A percentile compares a stretch with the other conserved stretches of the same genome.
These are phyloP conservation scores for Metschnikowia noctiluminum DNA, from an alignment of 805 yeast genomes.

Conservation along the genomic window DNA sequence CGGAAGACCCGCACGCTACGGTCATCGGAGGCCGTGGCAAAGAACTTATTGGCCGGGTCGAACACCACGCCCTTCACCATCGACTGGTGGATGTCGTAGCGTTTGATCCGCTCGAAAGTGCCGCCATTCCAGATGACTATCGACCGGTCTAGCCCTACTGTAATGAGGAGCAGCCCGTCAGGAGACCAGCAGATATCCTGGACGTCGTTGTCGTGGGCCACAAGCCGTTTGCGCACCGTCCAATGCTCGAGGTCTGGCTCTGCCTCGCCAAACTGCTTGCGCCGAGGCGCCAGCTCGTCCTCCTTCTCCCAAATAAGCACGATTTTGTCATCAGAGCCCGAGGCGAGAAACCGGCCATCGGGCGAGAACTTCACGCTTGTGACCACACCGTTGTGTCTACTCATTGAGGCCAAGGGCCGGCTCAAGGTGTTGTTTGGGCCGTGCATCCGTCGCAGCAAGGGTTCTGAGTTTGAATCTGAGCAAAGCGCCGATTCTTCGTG, in stretches of 20 bases:
- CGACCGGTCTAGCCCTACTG: conserved; percentile 92
- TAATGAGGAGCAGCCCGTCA: conserved; percentile 82
- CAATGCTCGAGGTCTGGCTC: conserved; percentile 82
- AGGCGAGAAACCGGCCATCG: conserved; percentile 83
- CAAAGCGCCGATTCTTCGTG: conserved; percentile 25
- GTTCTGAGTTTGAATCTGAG: neutral
- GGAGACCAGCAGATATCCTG: conserved; percentile 99
- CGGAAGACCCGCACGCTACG: conserved; percentile 85
- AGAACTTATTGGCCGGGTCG: conserved; percentile 97
- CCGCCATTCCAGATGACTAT: conserved; percentile 92
- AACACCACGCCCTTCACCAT: conserved; percentile 95
- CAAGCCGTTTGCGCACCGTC: conserved; percentile 88
- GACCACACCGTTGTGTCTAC: conserved; percentile 95
- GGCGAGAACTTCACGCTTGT: conserved; percentile 93
- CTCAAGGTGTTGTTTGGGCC: conserved; percentile 5
- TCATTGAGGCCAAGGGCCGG: conserved; percentile 82
- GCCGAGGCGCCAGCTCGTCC: conserved; percentile 55
- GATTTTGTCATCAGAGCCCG: conserved; percentile 94
- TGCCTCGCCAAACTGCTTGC: conserved; percentile 63
- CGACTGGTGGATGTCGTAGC: conserved; percentile 90
- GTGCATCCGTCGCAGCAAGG: conserved; percentile 11
- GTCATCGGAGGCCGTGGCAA: conserved; percentile 96
- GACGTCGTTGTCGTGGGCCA: conserved; percentile 96
- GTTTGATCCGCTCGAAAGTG: conserved; percentile 83
- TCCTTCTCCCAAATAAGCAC: conserved; percentile 91